Evolutionary conservation across 495 filamentous ascomycete species (phyloP).

Genomic region (Penicillium maclennaniae): DNA sequence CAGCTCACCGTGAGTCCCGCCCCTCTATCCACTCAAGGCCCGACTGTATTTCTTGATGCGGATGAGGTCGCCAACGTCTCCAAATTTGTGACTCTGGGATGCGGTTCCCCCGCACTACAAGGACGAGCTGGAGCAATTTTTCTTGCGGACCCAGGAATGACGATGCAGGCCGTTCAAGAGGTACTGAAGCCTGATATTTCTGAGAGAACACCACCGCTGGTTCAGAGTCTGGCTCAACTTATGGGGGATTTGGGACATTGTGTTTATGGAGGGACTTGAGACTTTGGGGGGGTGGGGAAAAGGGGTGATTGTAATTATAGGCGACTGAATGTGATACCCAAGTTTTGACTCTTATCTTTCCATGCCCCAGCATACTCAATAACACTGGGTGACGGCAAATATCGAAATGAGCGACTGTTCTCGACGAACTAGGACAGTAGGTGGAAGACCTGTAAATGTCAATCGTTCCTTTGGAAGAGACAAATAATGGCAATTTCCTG

Average conservation of each 20-base stretch:
- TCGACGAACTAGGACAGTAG: no score
- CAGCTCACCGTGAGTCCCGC: conserved; percentile 18
- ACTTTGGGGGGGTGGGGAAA: not conserved
- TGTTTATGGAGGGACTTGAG: not conserved
- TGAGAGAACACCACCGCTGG: conserved; percentile 36
- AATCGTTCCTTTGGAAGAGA: no score
- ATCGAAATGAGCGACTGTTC: no score
- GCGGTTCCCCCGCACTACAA: conserved; percentile 42
- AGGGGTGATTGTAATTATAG: conserved; percentile 4
- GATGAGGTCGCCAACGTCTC: conserved; percentile 40
- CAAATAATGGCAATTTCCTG: no score
- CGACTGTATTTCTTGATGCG: conserved; percentile 46
- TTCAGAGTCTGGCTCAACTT: conserved; percentile 54
- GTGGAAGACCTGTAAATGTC: no score
- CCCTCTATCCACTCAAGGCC: conserved; percentile 8
- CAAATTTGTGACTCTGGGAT: conserved; percentile 44
- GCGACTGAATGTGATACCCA: conserved; percentile 8
- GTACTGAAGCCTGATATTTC: conserved; percentile 23
- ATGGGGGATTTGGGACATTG: conserved; percentile 49
- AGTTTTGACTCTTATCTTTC: not conserved
- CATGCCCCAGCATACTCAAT: no score
- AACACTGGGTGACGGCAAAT: no score
- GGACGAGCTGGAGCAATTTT: conserved; percentile 22
- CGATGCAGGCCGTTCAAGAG: conserved; percentile 25
- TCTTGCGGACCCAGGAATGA: conserved; percentile 19